These are phyloP conservation scores for Myriosclerotinia scirpicola DNA, from an alignment of 2,329 filamentous ascomycete genomes.

Conservation along the genomic window DNA sequence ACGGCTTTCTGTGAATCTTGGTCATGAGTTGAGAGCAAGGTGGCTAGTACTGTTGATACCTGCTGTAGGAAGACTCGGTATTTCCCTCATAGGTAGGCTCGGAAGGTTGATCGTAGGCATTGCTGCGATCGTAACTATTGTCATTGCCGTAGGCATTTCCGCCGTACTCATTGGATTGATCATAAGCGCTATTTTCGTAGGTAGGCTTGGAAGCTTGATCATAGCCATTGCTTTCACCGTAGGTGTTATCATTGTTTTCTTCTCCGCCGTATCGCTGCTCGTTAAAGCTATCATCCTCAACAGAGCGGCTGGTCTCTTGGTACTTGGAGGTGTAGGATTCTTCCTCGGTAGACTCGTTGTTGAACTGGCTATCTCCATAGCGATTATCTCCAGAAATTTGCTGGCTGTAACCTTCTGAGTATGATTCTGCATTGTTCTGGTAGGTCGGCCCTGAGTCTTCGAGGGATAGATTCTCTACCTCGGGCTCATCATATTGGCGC, in stretches of 20 bases:
- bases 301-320: not conserved
- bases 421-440: not conserved
- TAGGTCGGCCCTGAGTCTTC: not conserved
- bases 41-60: not conserved
- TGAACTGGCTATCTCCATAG: not conserved
- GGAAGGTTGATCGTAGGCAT: not conserved
- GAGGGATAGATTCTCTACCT: not conserved
- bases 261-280: not conserved
- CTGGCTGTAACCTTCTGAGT: not conserved
- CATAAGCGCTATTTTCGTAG: not conserved
- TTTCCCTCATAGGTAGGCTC: not conserved
- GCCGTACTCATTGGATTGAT: too few species aligned
- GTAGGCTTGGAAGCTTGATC: not conserved
- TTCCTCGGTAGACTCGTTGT: not conserved
- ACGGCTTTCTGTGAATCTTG: not conserved
- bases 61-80: not conserved
- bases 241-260: not conserved
- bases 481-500: not conserved
- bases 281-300: not conserved
- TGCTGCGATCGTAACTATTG: too few species aligned
- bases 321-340: not conserved
- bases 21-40: too few species aligned
- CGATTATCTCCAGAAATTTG: too few species aligned
- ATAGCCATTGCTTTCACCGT: too few species aligned
- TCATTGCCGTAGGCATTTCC: not conserved